These are phyloP conservation scores for Posidonia australis DNA, from an alignment of 106 monocot species.

Conservation along the genomic window DNA sequence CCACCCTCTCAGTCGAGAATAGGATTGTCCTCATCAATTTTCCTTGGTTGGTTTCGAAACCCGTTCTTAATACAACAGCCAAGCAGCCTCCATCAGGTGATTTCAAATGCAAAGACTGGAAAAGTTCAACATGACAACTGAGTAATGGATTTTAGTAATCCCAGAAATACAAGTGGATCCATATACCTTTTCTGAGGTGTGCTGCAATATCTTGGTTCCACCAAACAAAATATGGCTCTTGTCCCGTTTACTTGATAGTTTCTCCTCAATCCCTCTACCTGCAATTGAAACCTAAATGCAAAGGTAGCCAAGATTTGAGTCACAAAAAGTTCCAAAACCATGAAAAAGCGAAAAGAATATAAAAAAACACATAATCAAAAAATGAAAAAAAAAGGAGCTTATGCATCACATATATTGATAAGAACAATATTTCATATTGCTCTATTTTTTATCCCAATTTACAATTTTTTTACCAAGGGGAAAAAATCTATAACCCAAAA, in stretches of 20 bases:
- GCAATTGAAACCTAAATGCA: slow-evolving; percentile 53
- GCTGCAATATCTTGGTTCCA: slow-evolving; percentile 97
- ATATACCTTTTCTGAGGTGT: slow-evolving; percentile 90
- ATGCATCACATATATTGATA: neutral
- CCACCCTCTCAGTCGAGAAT: slow-evolving; percentile 96
- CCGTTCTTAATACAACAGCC: slow-evolving; percentile 86
- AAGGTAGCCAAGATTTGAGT: neutral
- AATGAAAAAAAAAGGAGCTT: neutral
- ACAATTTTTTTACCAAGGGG: too few relatives aligned
- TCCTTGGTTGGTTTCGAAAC: slow-evolving; percentile 97
- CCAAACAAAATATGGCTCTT: slow-evolving; percentile 93
- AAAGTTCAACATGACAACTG: neutral
- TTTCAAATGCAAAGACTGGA: slow-evolving; percentile 59
- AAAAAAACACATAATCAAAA: too few relatives aligned
- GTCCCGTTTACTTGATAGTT: slow-evolving; percentile 70
- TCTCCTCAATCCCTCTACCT: slow-evolving; percentile 50
- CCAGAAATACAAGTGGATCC: neutral
- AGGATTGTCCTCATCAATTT: slow-evolving; percentile 97
- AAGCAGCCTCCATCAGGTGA: slow-evolving; percentile 97
- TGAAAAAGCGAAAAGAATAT: too few relatives aligned
- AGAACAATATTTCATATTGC: neutral
- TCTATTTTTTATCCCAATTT: too few relatives aligned
- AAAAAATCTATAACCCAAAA: too few relatives aligned
- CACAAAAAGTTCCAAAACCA: too few relatives aligned
- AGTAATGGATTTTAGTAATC: slow-evolving; percentile 1